Evolutionary conservation across 768 basidiomycete species (phyloP), one percentile per base, ranked within the genome.

Genomic region (Boletus fagicola): DNA sequence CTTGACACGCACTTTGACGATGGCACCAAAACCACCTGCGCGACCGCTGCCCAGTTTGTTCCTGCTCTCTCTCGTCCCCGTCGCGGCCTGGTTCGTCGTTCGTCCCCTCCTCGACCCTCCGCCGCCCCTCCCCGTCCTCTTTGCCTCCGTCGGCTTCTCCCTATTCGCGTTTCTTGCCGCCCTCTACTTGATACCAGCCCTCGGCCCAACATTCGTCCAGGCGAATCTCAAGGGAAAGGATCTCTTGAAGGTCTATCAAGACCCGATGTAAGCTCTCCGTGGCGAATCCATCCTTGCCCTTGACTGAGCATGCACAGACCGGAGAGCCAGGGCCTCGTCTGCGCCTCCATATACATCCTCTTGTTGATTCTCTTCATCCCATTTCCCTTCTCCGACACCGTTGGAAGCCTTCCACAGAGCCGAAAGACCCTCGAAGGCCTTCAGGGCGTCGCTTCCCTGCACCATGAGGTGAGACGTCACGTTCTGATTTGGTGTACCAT

Each of bases 361-460:
- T 75, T 88, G 42, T 76, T 99, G 61, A 91, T 93, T 56, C 77
- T 97, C 5, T 99, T 98, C 67, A 96, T 97, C 56, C 96, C 96
- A 0, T 95, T 98, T 67, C 91, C 93, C 0, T 99, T 97, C 73
- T 90, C 93, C 46, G 80, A 88, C 58, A 77, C 85, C 3, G 80
- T 90, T 44, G 69, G 79, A 31, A 79, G 74, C 53, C 77, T 80
- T 33, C 71, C 77, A 26, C 68, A 74, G 68, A 71, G 72, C 43
- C 68, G 71, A 55, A 78, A 75, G 38, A 74, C 75, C 6, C 74
- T 75, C 9, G 84, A 91, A 62, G 81, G 70, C 33, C 67, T 72
- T 7, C 62, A 66, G 22, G 68, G 68, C 22, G 77, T 84, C 13
- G 77, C 88, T 1, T 76, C 79, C 4, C 86, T 92, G 24, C 89